Percentiles rank a stretch among this genome's conserved stretches.
Conservation (phyloP, 2,329 filamentous ascomycete genomes). For the Alternaria sp. region DNA sequence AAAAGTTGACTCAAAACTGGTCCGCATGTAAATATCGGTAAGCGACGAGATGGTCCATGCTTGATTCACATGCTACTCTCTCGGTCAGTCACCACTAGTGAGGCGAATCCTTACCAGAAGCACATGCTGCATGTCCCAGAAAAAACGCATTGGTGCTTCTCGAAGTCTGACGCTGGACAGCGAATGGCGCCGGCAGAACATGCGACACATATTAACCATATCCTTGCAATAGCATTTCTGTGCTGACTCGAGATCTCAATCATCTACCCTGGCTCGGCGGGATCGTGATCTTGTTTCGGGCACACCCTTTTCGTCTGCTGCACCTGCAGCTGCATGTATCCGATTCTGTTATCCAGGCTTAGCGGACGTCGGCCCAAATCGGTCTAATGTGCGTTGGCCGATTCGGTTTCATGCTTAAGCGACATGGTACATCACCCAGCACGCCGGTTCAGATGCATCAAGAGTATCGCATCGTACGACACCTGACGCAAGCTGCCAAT, state of each 20-base stretch:
- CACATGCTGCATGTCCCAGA: neutral
- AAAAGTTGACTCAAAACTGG: slow-evolving; percentile 1
- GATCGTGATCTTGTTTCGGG: slow-evolving; percentile 18
- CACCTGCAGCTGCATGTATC: slow-evolving; percentile 17
- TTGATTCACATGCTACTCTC: slow-evolving; percentile 2
- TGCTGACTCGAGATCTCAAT: slow-evolving; percentile 13
- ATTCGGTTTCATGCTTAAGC: slow-evolving; percentile 22
- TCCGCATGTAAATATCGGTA: slow-evolving; percentile 1
- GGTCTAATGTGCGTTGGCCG: slow-evolving; percentile 11
- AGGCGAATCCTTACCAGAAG: slow-evolving; percentile 7
- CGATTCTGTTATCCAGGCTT: slow-evolving; percentile 13
- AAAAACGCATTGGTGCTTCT: neutral
- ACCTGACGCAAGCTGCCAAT: slow-evolving; percentile 8
- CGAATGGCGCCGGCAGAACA: slow-evolving; percentile 8
- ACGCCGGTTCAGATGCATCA: slow-evolving; percentile 15
- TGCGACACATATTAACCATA: slow-evolving; percentile 2
- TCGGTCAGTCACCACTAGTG: slow-evolving; percentile 1
- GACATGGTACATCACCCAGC: slow-evolving; percentile 15
- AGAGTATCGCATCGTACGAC: slow-evolving; percentile 23
- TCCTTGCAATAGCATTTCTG: slow-evolving; percentile 3
- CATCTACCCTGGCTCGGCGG: slow-evolving; percentile 4
- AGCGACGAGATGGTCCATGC: neutral
- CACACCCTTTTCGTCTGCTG: slow-evolving; percentile 14
- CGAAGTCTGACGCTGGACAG: neutral
- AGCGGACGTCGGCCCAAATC: slow-evolving; percentile 11